Evolutionary conservation across 1,284 basidiomycete species (phyloP), one percentile per base, ranked within the genome.

Genomic region (Inonotus hispidus): DNA sequence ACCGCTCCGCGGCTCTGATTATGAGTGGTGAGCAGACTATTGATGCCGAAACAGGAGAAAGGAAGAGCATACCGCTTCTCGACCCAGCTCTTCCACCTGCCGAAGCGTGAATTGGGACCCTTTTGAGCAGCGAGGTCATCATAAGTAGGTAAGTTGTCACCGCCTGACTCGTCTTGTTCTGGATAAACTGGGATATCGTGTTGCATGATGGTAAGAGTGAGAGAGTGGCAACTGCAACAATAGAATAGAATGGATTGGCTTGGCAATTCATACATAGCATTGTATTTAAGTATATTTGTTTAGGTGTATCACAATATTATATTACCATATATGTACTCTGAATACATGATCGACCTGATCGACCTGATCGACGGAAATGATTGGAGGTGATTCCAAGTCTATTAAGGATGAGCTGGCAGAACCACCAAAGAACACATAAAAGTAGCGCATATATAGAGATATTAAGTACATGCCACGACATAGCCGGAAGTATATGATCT

Each of bases 61-160:
- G 16, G 41, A 23, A 54, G 5, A 37, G 25, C 53, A 59, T 64
- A 87, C 90, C 89, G 80, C 72, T 92, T 92, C 75, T 92, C 90
- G 62, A 92, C 88, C 90, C 90, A 92, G 19, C 84, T 82, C 69
- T 79, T 82, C 90, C 90, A 92, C 63, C 90, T 79, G 41, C 90
- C 90, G 68, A 92, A 91, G 68, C 89, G 85, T 37, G 88, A 91
- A 74, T 91, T 91, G 8, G 89, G 87, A 47, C 86, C 89, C 64
- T 83, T 79, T 69, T 87, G 82, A 21, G 79, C 77, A 13, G 84
- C 83, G 14, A 92, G 82, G 69, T 88, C 85, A 64, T 90, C 85
- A 68, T 92, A 92, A 1, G 85, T 86, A 13, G 90, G 90, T 2
- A 91, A 77, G 45, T 80, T 82, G 59, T 85, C 82, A 39, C 75